These are phyloP conservation scores for Akanthomyces lecanii DNA, from an alignment of 2,329 filamentous ascomycete genomes.

Conservation along the genomic window DNA sequence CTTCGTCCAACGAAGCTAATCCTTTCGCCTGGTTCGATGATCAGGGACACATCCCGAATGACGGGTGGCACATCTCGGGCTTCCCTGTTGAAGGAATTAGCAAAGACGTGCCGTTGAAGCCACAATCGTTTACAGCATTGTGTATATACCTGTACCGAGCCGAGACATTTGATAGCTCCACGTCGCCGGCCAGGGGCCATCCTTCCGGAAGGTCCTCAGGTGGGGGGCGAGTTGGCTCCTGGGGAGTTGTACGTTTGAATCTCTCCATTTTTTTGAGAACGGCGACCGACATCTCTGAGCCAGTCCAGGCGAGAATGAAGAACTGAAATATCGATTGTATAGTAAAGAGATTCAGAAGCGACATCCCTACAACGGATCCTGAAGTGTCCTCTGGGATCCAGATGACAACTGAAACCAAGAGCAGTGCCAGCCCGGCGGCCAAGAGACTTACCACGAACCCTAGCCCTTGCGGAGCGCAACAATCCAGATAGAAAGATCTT, in stretches of 20 bases:
- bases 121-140: too few species aligned
- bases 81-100: neutral
- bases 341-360: neutral
- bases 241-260: neutral
- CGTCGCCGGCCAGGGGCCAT: neutral
- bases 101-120: too few species aligned
- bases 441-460: neutral
- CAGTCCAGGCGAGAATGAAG: neutral
- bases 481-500: neutral
- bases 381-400: neutral
- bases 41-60: neutral
- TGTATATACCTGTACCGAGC: neutral
- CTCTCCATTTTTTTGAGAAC: neutral
- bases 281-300: neutral
- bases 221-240: neutral
- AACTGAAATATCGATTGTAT: neutral
- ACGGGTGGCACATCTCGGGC: neutral
- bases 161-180: neutral
- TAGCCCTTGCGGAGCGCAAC: neutral
- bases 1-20: neutral
- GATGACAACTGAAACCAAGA: neutral
- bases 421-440: neutral
- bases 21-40: neutral
- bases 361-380: neutral
- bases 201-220: neutral